Conservation (phyloP, 306 rosid genomes). For the Pyrus communis region DNA sequence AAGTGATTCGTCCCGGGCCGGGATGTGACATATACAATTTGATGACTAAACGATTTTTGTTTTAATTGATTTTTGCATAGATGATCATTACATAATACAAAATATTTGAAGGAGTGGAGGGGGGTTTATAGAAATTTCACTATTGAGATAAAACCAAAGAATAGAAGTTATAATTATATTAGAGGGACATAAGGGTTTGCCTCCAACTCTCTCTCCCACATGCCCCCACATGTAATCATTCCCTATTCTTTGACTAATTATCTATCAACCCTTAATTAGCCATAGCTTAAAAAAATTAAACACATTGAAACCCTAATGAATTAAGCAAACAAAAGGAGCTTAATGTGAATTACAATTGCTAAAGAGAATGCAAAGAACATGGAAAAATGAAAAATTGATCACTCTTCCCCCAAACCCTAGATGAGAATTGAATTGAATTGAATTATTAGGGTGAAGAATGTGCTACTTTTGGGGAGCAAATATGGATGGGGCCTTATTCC, state of each 20-base stretch:
- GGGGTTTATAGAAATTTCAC: too few relatives aligned
- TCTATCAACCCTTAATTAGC: background rate
- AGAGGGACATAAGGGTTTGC: constrained; percentile 4
- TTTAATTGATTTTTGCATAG: too few relatives aligned
- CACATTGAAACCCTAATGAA: background rate
- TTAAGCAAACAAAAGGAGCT: background rate
- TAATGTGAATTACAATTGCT: background rate
- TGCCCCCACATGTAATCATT: constrained; percentile 7
- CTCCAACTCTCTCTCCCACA: background rate
- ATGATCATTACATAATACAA: too few relatives aligned
- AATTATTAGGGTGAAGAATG: constrained; percentile 52
- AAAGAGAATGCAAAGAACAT: background rate
- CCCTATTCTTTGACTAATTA: background rate
- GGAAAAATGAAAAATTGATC: background rate
- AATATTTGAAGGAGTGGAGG: too few relatives aligned
- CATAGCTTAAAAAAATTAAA: background rate
- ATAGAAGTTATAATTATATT: constrained; percentile 4
- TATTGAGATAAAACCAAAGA: background rate
- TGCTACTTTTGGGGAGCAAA: constrained; percentile 96
- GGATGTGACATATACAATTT: too few relatives aligned
- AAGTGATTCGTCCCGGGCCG: too few relatives aligned
- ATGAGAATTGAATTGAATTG: constrained; percentile 22
- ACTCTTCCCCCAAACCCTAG: background rate
- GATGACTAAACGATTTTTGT: too few relatives aligned
- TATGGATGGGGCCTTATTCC: constrained; percentile 52